Evolutionary conservation across 2,329 filamentous ascomycete species (phyloP).

Genomic region (Pseudonectria buxi): DNA sequence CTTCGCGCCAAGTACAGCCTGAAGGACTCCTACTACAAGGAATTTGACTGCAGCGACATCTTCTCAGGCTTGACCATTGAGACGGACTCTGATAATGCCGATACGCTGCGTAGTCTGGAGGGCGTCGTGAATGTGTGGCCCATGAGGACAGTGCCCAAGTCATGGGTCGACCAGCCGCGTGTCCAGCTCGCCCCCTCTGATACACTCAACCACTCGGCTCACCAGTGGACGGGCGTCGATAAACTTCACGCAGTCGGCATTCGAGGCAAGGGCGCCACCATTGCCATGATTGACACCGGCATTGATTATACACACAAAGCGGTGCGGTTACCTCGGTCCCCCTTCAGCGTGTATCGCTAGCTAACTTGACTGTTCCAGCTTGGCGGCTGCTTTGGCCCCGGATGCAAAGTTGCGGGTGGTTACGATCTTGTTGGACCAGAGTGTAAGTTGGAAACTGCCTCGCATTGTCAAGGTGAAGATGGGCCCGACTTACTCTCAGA

Average conservation of each 20-base stretch:
- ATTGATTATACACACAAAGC: slow-evolving; percentile 34
- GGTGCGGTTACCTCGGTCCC: slow-evolving; percentile 11
- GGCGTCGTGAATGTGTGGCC: slow-evolving; percentile 33
- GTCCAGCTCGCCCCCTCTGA: slow-evolving; percentile 7
- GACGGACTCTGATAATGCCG: slow-evolving; percentile 24
- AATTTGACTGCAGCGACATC: slow-evolving; percentile 29
- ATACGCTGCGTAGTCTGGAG: slow-evolving; percentile 25
- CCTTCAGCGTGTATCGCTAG: neutral
- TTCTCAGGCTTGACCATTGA: slow-evolving; percentile 31
- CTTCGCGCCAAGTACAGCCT: slow-evolving; percentile 11
- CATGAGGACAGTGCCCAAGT: slow-evolving; percentile 20
- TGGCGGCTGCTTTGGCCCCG: slow-evolving; percentile 33
- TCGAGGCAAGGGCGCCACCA: slow-evolving; percentile 29
- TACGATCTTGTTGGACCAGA: slow-evolving; percentile 31
- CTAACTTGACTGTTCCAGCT: slow-evolving; percentile 21
- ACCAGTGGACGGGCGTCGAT: slow-evolving; percentile 33
- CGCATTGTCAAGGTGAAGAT: neutral
- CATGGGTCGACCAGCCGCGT: slow-evolving; percentile 8
- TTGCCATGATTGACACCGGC: slow-evolving; percentile 35
- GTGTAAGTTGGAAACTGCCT: slow-evolving; percentile 16
- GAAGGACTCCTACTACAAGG: slow-evolving; percentile 17
- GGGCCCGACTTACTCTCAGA: slow-evolving; percentile 6
- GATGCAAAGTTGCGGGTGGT: slow-evolving; percentile 32
- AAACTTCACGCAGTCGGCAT: slow-evolving; percentile 31
- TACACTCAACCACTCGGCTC: slow-evolving; percentile 27